phyloP scores from a whole-genome alignment of 2,329 filamentous ascomycete genomes.

The Ophiostoma perfectum region DNA sequence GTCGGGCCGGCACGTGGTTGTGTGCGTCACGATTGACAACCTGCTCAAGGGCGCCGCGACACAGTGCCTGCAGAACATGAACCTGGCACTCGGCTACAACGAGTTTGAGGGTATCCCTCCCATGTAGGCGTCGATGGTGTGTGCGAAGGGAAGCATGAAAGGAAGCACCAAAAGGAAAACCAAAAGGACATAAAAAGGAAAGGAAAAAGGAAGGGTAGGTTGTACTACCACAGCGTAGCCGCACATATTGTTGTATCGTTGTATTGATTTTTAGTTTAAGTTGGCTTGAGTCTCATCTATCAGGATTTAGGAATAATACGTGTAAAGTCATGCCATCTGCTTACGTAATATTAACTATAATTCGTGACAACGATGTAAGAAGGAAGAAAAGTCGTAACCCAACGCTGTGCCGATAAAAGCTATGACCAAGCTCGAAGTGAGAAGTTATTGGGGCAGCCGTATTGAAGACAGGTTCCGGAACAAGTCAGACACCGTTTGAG shows the following conservation, averaged over 20 bases:
- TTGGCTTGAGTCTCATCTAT: neutral
- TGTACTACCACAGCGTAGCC: conserved; percentile 10
- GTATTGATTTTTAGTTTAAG: neutral
- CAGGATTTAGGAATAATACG: no score
- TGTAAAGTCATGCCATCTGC: no score
- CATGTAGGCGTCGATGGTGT: conserved; percentile 32
- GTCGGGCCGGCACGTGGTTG: conserved; percentile 83
- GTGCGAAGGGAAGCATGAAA: neutral
- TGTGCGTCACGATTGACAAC: conserved; percentile 92
- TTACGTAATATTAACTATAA: no score
- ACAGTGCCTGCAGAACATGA: conserved; percentile 94
- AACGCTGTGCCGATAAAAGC: no score
- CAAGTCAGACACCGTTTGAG: no score
- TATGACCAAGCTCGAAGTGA: no score
- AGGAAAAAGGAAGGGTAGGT: conserved; percentile 9
- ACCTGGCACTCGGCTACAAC: conserved; percentile 78
- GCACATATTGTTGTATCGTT: no score
- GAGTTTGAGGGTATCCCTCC: conserved; percentile 82
- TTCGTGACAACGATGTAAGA: no score
- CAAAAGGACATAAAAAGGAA: conserved; percentile 1
- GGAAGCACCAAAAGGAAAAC: neutral
- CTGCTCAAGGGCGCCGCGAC: conserved; percentile 88
- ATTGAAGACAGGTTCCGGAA: no score
- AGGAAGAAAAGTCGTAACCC: no score
- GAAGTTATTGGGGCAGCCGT: no score